Conservation (phyloP, 768 basidiomycete genomes). For the Xanthoconium stramineum region DNA sequence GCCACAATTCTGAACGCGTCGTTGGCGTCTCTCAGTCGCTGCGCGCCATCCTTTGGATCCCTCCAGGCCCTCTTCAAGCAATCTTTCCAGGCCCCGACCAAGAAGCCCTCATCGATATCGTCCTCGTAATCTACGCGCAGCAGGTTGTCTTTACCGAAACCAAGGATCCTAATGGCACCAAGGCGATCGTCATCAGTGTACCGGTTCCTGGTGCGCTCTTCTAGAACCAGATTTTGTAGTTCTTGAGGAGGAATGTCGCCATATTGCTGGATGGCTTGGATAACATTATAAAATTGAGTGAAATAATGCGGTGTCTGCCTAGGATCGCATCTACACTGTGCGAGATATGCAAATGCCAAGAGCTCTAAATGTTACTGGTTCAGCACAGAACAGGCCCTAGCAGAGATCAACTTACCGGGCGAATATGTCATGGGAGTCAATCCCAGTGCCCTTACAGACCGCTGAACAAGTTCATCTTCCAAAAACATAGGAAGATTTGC, state of each 20-base stretch:
- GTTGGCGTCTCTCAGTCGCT: conserved; percentile 52
- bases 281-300: conserved; percentile 50
- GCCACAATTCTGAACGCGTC: conserved; percentile 70
- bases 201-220: conserved; percentile 62
- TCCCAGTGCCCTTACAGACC: conserved; percentile 51
- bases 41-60: conserved; percentile 40
- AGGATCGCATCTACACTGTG: conserved; percentile 81
- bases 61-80: conserved; percentile 58
- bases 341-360: conserved; percentile 73
- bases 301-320: conserved; percentile 61
- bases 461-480: conserved; percentile 38
- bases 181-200: conserved; percentile 58
- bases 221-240: conserved; percentile 55
- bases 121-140: conserved; percentile 68
- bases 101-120: conserved; percentile 66
- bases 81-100: conserved; percentile 66
- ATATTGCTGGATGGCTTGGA: conserved; percentile 46
- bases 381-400: background rate
- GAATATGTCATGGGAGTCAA: conserved; percentile 66
- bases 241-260: conserved; percentile 44
- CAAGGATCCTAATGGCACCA: conserved; percentile 49
- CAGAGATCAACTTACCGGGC: conserved; percentile 42
- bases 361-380: conserved; percentile 45
- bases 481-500: conserved; percentile 42
- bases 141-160: conserved; percentile 60